These are phyloP conservation scores for Clavispora asparagi DNA, from an alignment of 805 yeast species.

Conservation along the genomic window DNA sequence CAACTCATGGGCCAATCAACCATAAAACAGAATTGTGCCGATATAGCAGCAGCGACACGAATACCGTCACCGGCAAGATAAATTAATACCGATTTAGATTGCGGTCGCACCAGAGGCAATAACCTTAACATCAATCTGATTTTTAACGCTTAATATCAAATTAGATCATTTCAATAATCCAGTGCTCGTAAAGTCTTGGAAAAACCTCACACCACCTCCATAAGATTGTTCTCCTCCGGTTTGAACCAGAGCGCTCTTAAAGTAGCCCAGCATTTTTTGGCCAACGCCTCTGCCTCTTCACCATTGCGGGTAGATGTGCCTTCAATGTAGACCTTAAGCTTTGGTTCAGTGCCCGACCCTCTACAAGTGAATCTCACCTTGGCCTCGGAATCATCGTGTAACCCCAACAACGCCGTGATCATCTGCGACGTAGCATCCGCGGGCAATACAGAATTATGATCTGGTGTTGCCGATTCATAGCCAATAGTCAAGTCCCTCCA, in stretches of 20 bases:
- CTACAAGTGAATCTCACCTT: constrained; percentile 74
- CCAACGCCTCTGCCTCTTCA: constrained; percentile 43
- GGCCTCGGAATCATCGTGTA: constrained; percentile 8
- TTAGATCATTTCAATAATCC: background rate
- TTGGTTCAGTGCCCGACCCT: constrained; percentile 97
- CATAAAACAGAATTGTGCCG: too few relatives aligned
- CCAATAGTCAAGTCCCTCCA: constrained; percentile 89
- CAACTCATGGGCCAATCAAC: too few relatives aligned
- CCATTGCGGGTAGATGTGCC: constrained; percentile 48
- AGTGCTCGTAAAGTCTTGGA: background rate
- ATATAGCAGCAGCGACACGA: too few relatives aligned
- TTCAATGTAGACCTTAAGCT: constrained; percentile 86
- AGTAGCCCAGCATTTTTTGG: constrained; percentile 62
- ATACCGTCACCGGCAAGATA: too few relatives aligned
- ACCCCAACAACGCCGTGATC: constrained; percentile 61
- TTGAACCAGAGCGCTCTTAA: constrained; percentile 62
- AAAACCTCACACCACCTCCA: constrained; percentile 29
- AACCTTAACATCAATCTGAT: too few relatives aligned
- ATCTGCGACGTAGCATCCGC: constrained; percentile 73
- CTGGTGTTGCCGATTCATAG: constrained; percentile 62
- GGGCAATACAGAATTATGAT: constrained; percentile 61
- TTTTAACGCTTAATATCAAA: too few relatives aligned
- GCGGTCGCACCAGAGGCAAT: too few relatives aligned
- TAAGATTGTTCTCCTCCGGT: constrained; percentile 43
- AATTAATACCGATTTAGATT: too few relatives aligned